These are phyloP conservation scores for Xylaria nigripes DNA, from an alignment of 495 filamentous ascomycete genomes.

Conservation along the genomic window DNA sequence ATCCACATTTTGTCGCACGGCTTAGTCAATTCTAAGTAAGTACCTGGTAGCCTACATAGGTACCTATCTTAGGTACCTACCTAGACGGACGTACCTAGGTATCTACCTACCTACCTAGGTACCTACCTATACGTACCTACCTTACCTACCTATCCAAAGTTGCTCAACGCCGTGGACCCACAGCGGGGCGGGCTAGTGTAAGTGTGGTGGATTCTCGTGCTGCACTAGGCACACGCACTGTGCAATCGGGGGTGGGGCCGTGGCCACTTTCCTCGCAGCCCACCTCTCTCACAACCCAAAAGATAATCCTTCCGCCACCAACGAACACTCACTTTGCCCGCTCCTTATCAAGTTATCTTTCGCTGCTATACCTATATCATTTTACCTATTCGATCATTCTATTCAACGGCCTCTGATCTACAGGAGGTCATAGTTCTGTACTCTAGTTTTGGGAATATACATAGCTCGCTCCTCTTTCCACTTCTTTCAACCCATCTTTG, in stretches of 20 bases:
- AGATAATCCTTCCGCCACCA: slow-evolving; percentile 10
- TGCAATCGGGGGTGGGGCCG: neutral
- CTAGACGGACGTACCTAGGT: no score
- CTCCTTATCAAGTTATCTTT: slow-evolving; percentile 3
- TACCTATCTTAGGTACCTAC: no score
- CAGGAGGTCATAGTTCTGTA: neutral
- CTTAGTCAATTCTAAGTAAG: slow-evolving; percentile 7
- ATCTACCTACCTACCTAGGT: no score
- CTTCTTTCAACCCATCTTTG: neutral
- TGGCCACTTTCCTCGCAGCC: neutral
- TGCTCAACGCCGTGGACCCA: neutral
- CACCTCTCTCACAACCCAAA: slow-evolving; percentile 4
- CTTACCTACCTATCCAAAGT: no score
- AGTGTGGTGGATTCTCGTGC: neutral
- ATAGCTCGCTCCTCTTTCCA: neutral
- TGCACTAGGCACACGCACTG: neutral
- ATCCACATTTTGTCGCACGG: neutral
- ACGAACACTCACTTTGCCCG: neutral
- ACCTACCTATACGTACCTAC: no score
- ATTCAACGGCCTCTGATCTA: neutral
- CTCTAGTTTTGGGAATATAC: slow-evolving; percentile 1
- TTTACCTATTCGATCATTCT: neutral
- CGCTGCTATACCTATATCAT: neutral
- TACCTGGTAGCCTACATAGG: neutral
- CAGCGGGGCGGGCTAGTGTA: neutral